phyloP scores from a whole-genome alignment of 306 rosid species.

The Datisca glomerata region DNA sequence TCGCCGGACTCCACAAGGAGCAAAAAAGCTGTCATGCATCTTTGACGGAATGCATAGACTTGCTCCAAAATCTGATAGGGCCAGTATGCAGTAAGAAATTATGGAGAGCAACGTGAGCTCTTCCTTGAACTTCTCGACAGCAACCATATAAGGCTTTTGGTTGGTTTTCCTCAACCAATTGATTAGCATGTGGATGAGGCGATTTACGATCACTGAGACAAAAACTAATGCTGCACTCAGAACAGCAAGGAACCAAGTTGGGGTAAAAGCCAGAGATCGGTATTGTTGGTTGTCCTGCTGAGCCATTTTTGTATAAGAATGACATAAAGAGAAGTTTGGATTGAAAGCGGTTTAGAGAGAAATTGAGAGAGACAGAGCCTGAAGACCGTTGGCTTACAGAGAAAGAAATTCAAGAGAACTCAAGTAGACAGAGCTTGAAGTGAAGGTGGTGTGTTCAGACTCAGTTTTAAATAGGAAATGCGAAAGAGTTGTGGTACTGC shows the following conservation, averaged over 20 bases:
- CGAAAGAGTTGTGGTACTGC: no score
- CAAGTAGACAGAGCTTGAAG: no score
- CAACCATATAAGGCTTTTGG: conserved; percentile 80
- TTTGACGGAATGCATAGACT: conserved; percentile 79
- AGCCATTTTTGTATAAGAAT: no score
- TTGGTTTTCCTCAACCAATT: conserved; percentile 87
- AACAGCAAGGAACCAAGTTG: conserved; percentile 98
- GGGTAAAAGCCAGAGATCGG: conserved; percentile 95
- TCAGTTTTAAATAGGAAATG: no score
- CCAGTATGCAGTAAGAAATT: conserved; percentile 86
- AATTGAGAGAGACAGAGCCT: no score
- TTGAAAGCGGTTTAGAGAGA: no score
- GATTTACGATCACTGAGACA: conserved; percentile 88
- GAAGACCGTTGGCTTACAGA: no score
- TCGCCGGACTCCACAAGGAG: conserved; percentile 55
- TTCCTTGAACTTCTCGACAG: conserved; percentile 98
- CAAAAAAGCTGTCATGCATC: conserved; percentile 62
- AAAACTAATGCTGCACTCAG: conserved; percentile 81
- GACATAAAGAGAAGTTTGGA: no score
- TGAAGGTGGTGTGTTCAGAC: no score
- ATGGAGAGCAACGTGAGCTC: conserved; percentile 97
- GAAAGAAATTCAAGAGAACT: no score
- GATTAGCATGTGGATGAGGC: conserved; percentile 63
- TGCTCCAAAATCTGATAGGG: conserved; percentile 79
- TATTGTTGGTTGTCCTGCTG: no score